Percentiles rank a stretch among this genome's conserved stretches.
Conservation (phyloP, 225 moss, liverwort and hornwort species). For the Marchantia polymorpha region DNA sequence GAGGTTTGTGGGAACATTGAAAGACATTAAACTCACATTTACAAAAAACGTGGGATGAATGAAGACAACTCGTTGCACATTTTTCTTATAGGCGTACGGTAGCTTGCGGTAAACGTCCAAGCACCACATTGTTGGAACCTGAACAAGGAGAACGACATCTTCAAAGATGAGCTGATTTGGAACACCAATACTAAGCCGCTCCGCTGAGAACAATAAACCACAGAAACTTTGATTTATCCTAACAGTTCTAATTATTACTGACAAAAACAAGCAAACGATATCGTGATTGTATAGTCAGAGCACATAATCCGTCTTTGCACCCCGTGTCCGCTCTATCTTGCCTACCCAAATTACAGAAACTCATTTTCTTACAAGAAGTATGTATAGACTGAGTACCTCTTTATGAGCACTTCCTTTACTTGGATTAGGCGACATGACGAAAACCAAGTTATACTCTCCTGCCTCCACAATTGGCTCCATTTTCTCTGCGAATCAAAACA, state of each 20-base stretch:
- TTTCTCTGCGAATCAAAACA: slow-evolving; percentile 28
- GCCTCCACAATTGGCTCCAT: slow-evolving; percentile 52
- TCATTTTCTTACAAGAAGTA: neutral
- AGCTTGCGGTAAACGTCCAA: slow-evolving; percentile 54
- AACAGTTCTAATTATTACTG: neutral
- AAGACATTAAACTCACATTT: slow-evolving; percentile 30
- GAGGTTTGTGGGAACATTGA: neutral
- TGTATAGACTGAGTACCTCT: slow-evolving; percentile 27
- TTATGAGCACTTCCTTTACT: slow-evolving; percentile 38
- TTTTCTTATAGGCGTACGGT: slow-evolving; percentile 48
- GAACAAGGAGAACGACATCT: neutral
- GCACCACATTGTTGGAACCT: slow-evolving; percentile 50
- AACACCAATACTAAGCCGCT: neutral
- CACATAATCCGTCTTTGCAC: no score
- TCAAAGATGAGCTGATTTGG: neutral
- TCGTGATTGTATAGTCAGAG: no score
- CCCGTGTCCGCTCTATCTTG: no score
- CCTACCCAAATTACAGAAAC: neutral
- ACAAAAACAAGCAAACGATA: neutral
- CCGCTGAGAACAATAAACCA: neutral
- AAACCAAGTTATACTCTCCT: slow-evolving; percentile 49
- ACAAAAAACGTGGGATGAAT: slow-evolving; percentile 51
- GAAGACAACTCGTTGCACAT: slow-evolving; percentile 43
- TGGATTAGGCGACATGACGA: slow-evolving; percentile 52
- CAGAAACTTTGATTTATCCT: neutral